phyloP scores from a whole-genome alignment of 805 yeast genomes.

The Sugiyamaella boreocaroliniensis region DNA sequence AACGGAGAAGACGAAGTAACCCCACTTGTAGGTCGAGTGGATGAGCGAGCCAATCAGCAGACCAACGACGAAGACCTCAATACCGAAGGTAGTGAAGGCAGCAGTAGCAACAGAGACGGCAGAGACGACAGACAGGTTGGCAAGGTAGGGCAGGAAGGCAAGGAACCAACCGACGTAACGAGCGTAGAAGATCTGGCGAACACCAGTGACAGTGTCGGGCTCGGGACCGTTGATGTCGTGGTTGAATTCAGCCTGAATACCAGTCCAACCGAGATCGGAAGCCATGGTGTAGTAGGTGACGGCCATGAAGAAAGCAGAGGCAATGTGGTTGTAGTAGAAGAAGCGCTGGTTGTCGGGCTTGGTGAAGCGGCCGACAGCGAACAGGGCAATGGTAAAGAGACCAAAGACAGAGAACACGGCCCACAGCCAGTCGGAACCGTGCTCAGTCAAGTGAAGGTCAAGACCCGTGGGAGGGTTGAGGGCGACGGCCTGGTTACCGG shows the following conservation, averaged over 20 bases:
- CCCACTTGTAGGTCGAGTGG: conserved; percentile 57
- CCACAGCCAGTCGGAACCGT: conserved; percentile 67
- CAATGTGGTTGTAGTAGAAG: conserved; percentile 36
- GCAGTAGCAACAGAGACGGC: conserved; percentile 30
- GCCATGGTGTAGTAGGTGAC: conserved; percentile 50
- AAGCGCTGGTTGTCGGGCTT: conserved; percentile 32
- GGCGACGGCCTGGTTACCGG: conserved; percentile 26
- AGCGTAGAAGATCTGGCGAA: conserved; percentile 51
- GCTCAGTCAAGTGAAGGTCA: conserved; percentile 47
- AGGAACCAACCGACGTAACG: conserved; percentile 54
- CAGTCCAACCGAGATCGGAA: conserved; percentile 52
- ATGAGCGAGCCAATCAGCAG: conserved; percentile 53
- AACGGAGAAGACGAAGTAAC: conserved; percentile 53
- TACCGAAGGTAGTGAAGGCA: conserved; percentile 31
- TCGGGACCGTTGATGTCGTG: conserved; percentile 36
- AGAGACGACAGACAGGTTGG: conserved; percentile 30
- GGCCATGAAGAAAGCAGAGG: conserved; percentile 38
- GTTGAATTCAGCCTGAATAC: conserved; percentile 41
- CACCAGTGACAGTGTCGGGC: conserved; percentile 17
- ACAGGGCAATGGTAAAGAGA: conserved; percentile 28
- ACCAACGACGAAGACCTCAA: conserved; percentile 46
- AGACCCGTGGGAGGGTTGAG: conserved; percentile 40
- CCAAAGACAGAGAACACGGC: conserved; percentile 48
- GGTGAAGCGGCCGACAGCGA: conserved; percentile 3
- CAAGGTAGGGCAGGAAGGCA: conserved; percentile 42